Evolutionary conservation across 176 grass and related monocot genomes (phyloP), one percentile per base, ranked within the genome.

Genomic region (barley (Hordeum vulgare)): DNA sequence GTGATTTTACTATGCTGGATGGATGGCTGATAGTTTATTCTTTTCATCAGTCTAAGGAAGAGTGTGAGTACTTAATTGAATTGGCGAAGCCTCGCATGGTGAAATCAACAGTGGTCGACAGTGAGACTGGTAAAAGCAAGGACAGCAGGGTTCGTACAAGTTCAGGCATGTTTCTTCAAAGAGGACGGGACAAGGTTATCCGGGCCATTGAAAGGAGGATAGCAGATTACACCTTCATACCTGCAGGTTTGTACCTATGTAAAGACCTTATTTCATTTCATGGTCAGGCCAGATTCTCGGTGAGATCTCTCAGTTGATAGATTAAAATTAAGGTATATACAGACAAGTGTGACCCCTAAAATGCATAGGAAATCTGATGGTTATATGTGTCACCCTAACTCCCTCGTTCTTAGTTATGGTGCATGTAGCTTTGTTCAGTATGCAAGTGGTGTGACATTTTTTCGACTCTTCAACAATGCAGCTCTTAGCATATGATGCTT

Each of bases 111-210:
- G 95, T 98, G 80, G 90, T 95, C 49, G 95, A 98, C 81, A 93
- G 86, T 49, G 86, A 81, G 68, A 98, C 92, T 39, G 95, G 95
- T 33, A 74, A 98, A 78, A 98, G 92, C 80, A 95, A 91, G 74
- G 95, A 95, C 60, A 98, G 95, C 95, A 98, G 95, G 89, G 92
- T 98, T 44, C 86, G 95, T 28, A 98, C 95, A 63, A 98, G 95
- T 91, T 95, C 95, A 77, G 95, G 95, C 81, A 98, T 81, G 61
- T 95, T 98, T 68, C 69, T 98, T 81, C 85, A 82, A 84, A 93
- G 95, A 84, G 89, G 90, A 35, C 89, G 84, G 36, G 95, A 98
- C 85, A 95, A 95, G 63, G 81, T 93, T 69, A 93, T 98, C 67
- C 88, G 86, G 64, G 71, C 82, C 25, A 94, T 97, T 37, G 95